Conservation (phyloP, 2,329 filamentous ascomycete genomes). For the Anthostomella pinea region DNA sequence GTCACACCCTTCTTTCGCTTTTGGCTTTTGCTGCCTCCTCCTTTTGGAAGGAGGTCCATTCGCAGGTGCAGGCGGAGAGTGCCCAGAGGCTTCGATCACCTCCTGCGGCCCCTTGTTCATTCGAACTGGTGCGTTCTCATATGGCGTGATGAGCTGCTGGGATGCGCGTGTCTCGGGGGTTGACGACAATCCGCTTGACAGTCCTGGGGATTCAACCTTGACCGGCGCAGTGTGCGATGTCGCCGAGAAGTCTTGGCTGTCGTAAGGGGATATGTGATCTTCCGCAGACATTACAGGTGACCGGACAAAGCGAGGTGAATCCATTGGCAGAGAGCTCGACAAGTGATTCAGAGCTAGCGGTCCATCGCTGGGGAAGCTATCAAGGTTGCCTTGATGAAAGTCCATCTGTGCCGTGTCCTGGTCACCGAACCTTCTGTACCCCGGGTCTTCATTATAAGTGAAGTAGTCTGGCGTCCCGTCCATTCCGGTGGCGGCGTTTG, state of each 20-base stretch:
- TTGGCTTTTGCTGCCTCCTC: conserved; percentile 24
- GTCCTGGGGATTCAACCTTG: conserved; percentile 21
- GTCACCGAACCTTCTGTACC: conserved; percentile 20
- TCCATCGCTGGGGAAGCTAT: conserved; percentile 12
- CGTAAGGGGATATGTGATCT: conserved; percentile 7
- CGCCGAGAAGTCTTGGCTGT: conserved; percentile 9
- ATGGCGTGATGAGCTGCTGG: conserved; percentile 23
- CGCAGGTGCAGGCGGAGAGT: conserved; percentile 1
- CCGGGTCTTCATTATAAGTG: conserved; percentile 17
- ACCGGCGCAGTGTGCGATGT: conserved; percentile 10
- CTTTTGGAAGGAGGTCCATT: conserved; percentile 28
- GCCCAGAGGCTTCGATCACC: neutral
- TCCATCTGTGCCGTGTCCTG: conserved; percentile 8
- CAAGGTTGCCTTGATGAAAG: conserved; percentile 14
- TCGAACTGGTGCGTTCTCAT: conserved; percentile 10
- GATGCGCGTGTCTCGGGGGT: conserved; percentile 25
- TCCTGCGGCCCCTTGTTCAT: conserved; percentile 3
- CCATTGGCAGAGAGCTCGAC: conserved; percentile 2
- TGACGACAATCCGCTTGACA: conserved; percentile 27
- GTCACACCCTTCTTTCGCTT: conserved; percentile 17
- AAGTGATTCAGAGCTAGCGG: conserved; percentile 3
- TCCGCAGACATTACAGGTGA: conserved; percentile 10
- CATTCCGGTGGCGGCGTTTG: too few relatives aligned
- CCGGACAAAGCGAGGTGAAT: conserved; percentile 2
- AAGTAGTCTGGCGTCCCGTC: conserved; percentile 22